Evolutionary conservation across 2,329 filamentous ascomycete species (phyloP).

Genomic region (Trichoderma brevicompactum): DNA sequence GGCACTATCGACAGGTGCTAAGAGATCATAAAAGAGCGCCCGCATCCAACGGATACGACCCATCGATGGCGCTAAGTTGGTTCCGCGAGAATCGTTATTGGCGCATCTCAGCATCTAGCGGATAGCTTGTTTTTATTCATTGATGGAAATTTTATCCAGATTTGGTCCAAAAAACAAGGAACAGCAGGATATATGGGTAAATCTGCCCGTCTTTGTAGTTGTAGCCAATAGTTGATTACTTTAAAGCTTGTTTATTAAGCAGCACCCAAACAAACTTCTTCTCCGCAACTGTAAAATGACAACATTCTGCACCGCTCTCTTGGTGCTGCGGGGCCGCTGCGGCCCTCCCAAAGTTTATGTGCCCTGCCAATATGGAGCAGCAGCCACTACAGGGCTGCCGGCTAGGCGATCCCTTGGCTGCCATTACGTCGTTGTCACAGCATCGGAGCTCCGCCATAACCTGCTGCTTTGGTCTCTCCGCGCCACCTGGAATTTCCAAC

Average conservation of each 20-base stretch:
- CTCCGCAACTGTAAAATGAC: no score
- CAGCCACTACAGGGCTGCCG: neutral
- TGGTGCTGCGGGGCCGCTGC: constrained; percentile 20
- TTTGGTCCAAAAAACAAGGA: no score
- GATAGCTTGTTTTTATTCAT: neutral
- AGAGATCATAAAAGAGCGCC: neutral
- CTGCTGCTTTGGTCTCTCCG: neutral
- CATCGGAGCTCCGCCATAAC: neutral
- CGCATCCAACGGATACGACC: neutral
- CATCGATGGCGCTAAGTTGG: constrained; percentile 27
- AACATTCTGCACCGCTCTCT: neutral
- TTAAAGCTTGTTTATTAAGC: no score
- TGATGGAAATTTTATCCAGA: no score
- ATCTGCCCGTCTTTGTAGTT: no score
- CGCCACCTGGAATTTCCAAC: constrained; percentile 8
- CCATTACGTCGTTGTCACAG: constrained; percentile 19
- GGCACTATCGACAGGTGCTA: neutral
- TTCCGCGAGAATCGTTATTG: constrained; percentile 16
- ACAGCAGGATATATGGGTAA: no score
- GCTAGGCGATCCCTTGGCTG: neutral
- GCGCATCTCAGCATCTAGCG: constrained; percentile 1
- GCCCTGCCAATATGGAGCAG: constrained; percentile 8
- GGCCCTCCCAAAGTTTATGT: neutral
- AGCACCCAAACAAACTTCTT: no score
- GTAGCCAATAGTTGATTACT: no score